phyloP scores from a whole-genome alignment of 1,284 basidiomycete species.

The Veloboletus limbatus region DNA sequence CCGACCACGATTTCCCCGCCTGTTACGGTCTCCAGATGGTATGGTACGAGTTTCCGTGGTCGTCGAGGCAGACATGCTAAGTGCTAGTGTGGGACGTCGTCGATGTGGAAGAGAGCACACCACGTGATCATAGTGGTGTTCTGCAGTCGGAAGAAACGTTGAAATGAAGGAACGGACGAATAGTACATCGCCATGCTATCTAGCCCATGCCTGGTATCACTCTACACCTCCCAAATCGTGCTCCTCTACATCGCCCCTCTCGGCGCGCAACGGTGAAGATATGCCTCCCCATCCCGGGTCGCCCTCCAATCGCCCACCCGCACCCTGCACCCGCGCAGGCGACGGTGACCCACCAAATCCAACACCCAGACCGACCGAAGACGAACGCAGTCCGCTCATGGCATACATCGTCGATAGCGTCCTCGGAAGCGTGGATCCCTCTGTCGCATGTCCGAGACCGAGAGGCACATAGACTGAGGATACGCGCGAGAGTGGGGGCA shows the following conservation, averaged over 20 bases:
- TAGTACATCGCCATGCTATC: no score
- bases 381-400: constrained; percentile 44
- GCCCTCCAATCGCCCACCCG: neutral
- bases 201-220: constrained; percentile 13
- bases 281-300: neutral
- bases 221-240: constrained; percentile 25
- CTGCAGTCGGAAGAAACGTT: no score
- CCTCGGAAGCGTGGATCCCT: constrained; percentile 38
- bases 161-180: no score
- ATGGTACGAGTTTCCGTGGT: constrained; percentile 11
- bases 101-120: no score
- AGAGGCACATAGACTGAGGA: constrained; percentile 10
- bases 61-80: constrained; percentile 22
- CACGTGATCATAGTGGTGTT: no score
- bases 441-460: constrained; percentile 19
- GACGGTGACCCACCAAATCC: constrained; percentile 19
- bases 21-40: constrained; percentile 3
- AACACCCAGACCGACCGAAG: constrained; percentile 26
- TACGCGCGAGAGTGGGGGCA: constrained; percentile 36
- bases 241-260: neutral
- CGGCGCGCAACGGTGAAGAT: neutral
- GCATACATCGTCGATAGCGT: constrained; percentile 61
- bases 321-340: constrained; percentile 5
- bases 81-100: no score
- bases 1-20: constrained; percentile 21